A percentile compares a stretch with the other conserved stretches of the same genome.
Conservation (phyloP, 257 asterid genomes). For the Buddleja alternifolia region DNA sequence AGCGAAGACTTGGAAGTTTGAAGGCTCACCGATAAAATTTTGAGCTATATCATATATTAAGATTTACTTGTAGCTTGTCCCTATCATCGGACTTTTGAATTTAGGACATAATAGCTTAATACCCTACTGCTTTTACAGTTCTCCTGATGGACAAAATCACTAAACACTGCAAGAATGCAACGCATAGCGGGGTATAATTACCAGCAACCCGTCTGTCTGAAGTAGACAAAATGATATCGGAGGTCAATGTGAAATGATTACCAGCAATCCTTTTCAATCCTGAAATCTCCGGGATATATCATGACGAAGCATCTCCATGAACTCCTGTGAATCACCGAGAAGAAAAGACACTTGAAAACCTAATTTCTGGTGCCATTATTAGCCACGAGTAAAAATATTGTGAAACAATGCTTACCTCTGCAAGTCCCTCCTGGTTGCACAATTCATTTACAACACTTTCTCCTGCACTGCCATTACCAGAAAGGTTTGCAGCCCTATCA, state of each 20-base stretch:
- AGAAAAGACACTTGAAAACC: neutral
- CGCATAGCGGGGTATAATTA: neutral
- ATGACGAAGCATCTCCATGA: conserved; percentile 57
- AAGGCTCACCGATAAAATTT: neutral
- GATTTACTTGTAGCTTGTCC: neutral
- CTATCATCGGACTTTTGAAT: neutral
- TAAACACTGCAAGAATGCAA: neutral
- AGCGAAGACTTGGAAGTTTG: neutral
- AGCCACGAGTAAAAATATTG: neutral
- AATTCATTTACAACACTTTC: conserved; percentile 44
- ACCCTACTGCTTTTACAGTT: neutral
- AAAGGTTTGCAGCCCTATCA: conserved; percentile 41
- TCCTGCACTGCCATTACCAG: conserved; percentile 30
- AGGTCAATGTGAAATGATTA: neutral
- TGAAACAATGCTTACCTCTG: conserved; percentile 38
- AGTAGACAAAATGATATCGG: neutral
- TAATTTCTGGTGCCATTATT: neutral
- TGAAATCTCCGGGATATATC: conserved; percentile 49
- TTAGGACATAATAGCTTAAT: neutral
- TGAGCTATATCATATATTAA: neutral
- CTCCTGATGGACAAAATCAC: conserved; percentile 5
- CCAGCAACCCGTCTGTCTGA: conserved; percentile 8
- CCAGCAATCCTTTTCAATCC: conserved; percentile 15
- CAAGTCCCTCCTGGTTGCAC: conserved; percentile 48
- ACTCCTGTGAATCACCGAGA: conserved; percentile 45